Conservation (phyloP, 192 early-diverging fungal species). For the Coemansia sp. region DNA sequence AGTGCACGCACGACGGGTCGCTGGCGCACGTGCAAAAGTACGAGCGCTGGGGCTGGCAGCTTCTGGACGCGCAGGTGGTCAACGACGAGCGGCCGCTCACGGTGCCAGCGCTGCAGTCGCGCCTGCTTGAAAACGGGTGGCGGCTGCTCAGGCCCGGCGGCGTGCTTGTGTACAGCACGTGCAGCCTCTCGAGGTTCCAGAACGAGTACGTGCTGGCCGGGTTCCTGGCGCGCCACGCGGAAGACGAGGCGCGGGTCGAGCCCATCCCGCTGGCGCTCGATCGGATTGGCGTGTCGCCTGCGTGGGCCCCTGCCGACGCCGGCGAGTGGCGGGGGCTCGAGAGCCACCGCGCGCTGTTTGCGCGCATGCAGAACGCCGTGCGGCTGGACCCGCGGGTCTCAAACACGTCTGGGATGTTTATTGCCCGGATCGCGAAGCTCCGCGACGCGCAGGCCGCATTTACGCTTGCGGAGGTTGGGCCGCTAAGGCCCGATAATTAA, state of each 20-base stretch:
- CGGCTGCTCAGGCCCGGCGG: slow-evolving; percentile 70
- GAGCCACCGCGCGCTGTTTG: slow-evolving; percentile 4
- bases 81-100: slow-evolving; percentile 64
- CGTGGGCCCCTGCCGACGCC: slow-evolving; percentile 12
- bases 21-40: slow-evolving; percentile 78
- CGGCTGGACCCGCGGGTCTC: slow-evolving; percentile 46
- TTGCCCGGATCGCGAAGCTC: slow-evolving; percentile 73
- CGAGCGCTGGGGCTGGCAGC: slow-evolving; percentile 56
- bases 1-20: slow-evolving; percentile 93
- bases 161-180: slow-evolving; percentile 86
- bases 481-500: not conserved
- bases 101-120: slow-evolving; percentile 58
- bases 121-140: slow-evolving; percentile 76
- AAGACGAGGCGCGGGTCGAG: slow-evolving; percentile 32
- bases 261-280: slow-evolving; percentile 1
- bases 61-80: not conserved
- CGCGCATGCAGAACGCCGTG: slow-evolving; percentile 21
- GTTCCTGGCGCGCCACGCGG: slow-evolving; percentile 59
- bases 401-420: slow-evolving; percentile 58
- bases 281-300: not conserved
- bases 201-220: slow-evolving; percentile 85
- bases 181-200: slow-evolving; percentile 71
- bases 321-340: slow-evolving; percentile 19
- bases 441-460: not conserved
- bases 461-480: not conserved